phyloP scores from a whole-genome alignment of 371 early-diverging fungal species.

The Funneliformis caledonium region DNA sequence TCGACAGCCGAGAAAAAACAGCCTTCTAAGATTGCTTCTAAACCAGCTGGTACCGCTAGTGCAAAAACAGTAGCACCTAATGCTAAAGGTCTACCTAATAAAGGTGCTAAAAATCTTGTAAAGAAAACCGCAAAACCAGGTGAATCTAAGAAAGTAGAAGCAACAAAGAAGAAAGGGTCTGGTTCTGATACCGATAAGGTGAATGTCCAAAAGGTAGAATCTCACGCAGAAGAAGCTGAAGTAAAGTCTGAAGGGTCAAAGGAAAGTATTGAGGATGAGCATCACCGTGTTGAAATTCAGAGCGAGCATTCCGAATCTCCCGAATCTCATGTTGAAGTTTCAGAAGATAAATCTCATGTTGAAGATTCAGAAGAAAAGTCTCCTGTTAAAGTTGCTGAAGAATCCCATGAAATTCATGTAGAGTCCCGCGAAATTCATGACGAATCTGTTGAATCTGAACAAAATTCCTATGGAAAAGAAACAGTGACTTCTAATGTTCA shows the following conservation, averaged over 20 bases:
- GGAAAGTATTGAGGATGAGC: neutral
- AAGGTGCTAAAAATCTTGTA: neutral
- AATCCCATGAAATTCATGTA: neutral
- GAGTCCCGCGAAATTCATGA: neutral
- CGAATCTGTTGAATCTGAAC: neutral
- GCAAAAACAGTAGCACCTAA: neutral
- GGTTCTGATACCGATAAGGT: neutral
- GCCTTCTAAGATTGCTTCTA: neutral
- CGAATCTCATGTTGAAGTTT: constrained; percentile 14
- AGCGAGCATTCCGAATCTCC: constrained; percentile 7
- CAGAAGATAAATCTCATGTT: constrained; percentile 5
- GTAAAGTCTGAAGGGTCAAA: constrained; percentile 7
- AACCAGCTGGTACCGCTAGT: neutral
- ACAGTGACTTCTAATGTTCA: neutral
- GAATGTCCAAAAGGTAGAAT: neutral
- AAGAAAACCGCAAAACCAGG: neutral
- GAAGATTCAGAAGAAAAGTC: neutral
- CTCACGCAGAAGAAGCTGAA: neutral
- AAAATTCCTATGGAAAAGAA: neutral
- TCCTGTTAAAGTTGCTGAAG: neutral
- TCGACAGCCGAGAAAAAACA: neutral
- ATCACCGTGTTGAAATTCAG: neutral
- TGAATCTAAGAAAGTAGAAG: neutral
- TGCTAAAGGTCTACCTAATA: neutral
- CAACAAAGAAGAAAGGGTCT: neutral